Evolutionary conservation across 2,329 filamentous ascomycete genomes (phyloP).

Genomic region (Apiospora phragmitis): DNA sequence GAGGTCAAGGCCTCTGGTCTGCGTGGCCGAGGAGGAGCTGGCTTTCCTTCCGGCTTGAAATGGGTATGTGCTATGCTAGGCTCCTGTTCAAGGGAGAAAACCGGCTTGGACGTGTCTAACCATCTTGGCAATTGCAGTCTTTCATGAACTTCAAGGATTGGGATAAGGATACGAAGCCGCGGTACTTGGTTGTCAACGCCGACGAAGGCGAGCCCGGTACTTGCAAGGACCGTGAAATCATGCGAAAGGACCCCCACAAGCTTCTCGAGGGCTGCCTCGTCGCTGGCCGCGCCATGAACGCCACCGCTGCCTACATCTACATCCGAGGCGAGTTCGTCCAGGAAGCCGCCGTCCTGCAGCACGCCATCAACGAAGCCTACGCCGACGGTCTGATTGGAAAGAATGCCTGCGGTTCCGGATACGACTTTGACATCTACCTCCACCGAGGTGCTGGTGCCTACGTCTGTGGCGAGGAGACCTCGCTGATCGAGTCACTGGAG

Average conservation of each 20-base stretch:
- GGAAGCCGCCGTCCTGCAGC: slow-evolving; percentile 90
- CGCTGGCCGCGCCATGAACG: slow-evolving; percentile 97
- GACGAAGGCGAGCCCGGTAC: slow-evolving; percentile 98
- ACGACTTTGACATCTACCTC: slow-evolving; percentile 96
- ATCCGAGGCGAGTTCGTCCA: slow-evolving; percentile 98
- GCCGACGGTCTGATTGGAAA: slow-evolving; percentile 92
- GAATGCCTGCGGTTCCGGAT: slow-evolving; percentile 95
- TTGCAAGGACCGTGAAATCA: slow-evolving; percentile 99
- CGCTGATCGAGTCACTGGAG: slow-evolving; percentile 95
- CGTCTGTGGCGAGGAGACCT: slow-evolving; percentile 97
- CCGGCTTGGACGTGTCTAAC: slow-evolving; percentile 12
- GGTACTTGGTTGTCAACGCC: slow-evolving; percentile 96
- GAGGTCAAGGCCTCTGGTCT: slow-evolving; percentile 97
- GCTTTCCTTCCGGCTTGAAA: slow-evolving; percentile 98
- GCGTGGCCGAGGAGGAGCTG: slow-evolving; percentile 92
- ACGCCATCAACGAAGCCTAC: slow-evolving; percentile 97
- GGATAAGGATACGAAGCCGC: slow-evolving; percentile 95
- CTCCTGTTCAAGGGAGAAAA: not conserved
- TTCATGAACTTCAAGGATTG: slow-evolving; percentile 99
- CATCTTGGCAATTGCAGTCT: slow-evolving; percentile 58
- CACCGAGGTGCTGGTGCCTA: slow-evolving; percentile 98
- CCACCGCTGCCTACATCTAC: slow-evolving; percentile 97
- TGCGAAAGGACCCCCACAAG: slow-evolving; percentile 99
- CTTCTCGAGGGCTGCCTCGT: slow-evolving; percentile 96
- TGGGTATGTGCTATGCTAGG: slow-evolving; percentile 64